phyloP scores from a whole-genome alignment of 164 flowering plant species.

The Nymphaea colorata region DNA sequence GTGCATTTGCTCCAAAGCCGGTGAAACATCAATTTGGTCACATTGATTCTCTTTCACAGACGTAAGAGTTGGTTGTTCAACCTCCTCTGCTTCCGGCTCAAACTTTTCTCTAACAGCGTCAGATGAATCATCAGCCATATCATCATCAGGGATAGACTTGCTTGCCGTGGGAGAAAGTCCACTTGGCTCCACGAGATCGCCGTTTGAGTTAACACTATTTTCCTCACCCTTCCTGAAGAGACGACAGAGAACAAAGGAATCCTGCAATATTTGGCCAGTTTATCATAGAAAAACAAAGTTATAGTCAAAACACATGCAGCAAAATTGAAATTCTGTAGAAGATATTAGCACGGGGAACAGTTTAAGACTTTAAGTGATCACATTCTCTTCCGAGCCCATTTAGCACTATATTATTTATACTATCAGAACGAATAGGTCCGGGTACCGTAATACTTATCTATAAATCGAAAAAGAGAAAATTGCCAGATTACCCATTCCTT shows the following conservation, averaged over 20 bases:
- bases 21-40: conserved; percentile 4
- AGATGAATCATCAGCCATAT: neutral
- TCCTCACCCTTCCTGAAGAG: conserved; percentile 53
- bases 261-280: conserved; percentile 19
- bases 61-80: neutral
- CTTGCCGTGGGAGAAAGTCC: conserved; percentile 24
- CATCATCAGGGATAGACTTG: conserved; percentile 23
- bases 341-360: neutral
- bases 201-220: conserved; percentile 18
- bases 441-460: too few relatives aligned
- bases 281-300: neutral
- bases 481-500: too few relatives aligned
- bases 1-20: conserved; percentile 10
- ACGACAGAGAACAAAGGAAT: conserved; percentile 62
- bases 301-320: neutral
- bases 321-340: neutral
- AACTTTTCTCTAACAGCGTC: neutral
- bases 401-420: too few relatives aligned
- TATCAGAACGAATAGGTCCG: too few relatives aligned
- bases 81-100: neutral
- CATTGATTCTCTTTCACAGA: neutral
- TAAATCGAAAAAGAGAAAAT: too few relatives aligned
- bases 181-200: conserved; percentile 36
- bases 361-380: too few relatives aligned
- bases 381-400: too few relatives aligned